A percentile compares a stretch with the other conserved stretches of the same genome.
Conservation (phyloP, 345 rosid species). For the Populus pruinosa region DNA sequence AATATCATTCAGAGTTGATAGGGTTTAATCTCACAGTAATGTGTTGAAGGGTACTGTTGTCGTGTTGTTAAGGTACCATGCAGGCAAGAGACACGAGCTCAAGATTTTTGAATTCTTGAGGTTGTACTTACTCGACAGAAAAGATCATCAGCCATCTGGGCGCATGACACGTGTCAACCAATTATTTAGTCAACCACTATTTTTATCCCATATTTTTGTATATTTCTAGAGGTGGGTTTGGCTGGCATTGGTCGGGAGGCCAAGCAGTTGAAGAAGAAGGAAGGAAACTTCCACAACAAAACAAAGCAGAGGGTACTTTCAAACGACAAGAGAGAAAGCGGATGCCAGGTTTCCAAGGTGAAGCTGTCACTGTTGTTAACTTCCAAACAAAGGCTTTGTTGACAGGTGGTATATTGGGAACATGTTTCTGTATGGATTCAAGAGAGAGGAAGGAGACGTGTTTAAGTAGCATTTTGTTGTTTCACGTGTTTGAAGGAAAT, state of each 20-base stretch:
- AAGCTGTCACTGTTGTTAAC: not conserved
- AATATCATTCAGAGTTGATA: too few relatives aligned
- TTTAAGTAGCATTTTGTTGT: too few relatives aligned
- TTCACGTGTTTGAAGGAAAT: too few relatives aligned
- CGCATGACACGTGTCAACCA: slow-evolving; percentile 6
- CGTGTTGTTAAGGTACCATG: too few relatives aligned
- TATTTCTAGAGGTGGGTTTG: not conserved
- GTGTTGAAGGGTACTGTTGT: not conserved
- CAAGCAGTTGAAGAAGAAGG: not conserved
- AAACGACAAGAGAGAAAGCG: not conserved
- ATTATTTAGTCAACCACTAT: not conserved
- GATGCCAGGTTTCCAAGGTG: not conserved
- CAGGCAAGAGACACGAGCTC: not conserved
- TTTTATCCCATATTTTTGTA: too few relatives aligned
- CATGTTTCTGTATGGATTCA: not conserved
- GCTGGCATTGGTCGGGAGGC: not conserved
- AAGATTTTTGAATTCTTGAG: not conserved
- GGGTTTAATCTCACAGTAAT: not conserved
- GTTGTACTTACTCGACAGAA: not conserved
- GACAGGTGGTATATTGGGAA: not conserved
- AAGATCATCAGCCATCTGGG: not conserved
- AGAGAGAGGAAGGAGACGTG: too few relatives aligned
- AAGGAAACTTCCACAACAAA: not conserved
- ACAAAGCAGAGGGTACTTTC: not conserved
- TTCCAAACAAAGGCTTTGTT: not conserved